Base-by-base conservation (phyloP, 768 basidiomycete species). In the Hygrocybe coccinea region DNA sequence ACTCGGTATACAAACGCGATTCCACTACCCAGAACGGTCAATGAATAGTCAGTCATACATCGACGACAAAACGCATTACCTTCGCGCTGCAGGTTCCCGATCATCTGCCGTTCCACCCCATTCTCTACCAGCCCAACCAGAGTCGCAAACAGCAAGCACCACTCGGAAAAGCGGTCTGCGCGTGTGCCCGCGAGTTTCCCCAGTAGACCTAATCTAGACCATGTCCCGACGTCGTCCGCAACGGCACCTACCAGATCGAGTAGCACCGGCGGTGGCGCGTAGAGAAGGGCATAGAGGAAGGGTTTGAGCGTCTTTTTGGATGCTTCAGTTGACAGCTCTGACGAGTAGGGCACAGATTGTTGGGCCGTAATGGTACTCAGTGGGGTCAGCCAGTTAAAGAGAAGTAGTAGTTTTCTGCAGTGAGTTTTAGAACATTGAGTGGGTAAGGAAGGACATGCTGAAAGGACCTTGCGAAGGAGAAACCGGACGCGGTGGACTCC, bases 331-430 rank as follows among this genome's bases (percentile, higher is more conserved):
- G 71, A 69, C 34, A 70, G 69, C 56, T 77, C 74, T 12, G 80
- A 67, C 9, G 84, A 77, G 66, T 80, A 86, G 0, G 87, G 82
- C 2, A 83, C 79, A 2, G 81, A 67, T 65, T 88, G 86, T 63
- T 89, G 86, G 3, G 84, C 81, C 66, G 81, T 78, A 53, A 93
- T 81, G 19, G 81, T 75, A 47, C 83, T 85, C 62, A 92, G 70
- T 8, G 91, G 91, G 1, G 79, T 74, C 53, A 93, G 70, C 91
- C 91, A 93, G 71, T 91, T 89, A 77, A 91, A 89, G 43, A 93
- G 73, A 51, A 93, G 74, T 36, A 93, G 77, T 55, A 84, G 79
- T 74, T 90, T 91, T 71, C 91, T 93, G 67, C 52, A 55, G 35
- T 52, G 9, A 15, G 49, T 21, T 25, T 37, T 48, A 45, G 25